Percentiles rank a stretch among this genome's conserved stretches.
These are phyloP conservation scores for Phoma sp. DNA, from an alignment of 2,329 filamentous ascomycete genomes.

Conservation along the genomic window DNA sequence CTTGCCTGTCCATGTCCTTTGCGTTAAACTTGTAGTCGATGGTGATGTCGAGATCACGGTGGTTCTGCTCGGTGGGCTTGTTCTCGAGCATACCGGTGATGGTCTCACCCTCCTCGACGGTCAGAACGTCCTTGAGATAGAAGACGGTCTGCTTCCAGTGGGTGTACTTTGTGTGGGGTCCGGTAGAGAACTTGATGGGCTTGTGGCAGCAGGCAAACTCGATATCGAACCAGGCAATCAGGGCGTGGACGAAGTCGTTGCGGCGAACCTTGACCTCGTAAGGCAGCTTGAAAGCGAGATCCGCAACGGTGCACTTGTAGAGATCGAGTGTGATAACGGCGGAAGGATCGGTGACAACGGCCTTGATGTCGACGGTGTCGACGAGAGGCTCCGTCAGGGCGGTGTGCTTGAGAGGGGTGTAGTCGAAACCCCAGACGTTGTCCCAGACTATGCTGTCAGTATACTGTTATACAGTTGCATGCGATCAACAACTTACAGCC, in stretches of 20 bases:
- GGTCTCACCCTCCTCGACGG: constrained; percentile 84
- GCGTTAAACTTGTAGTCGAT: constrained; percentile 83
- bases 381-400: constrained; percentile 95
- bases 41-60: constrained; percentile 90
- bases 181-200: constrained; percentile 94
- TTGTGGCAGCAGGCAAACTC: constrained; percentile 99
- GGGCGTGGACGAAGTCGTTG: constrained; percentile 92
- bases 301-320: constrained; percentile 82
- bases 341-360: constrained; percentile 90
- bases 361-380: constrained; percentile 97
- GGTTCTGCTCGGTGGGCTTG: constrained; percentile 92
- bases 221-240: constrained; percentile 99
- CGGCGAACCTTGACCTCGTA: constrained; percentile 80
- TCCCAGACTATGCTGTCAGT: constrained; percentile 78
- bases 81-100: constrained; percentile 77
- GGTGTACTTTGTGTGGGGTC: constrained; percentile 97
- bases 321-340: constrained; percentile 87
- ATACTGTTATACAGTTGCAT: neutral
- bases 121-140: constrained; percentile 92
- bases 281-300: constrained; percentile 81
- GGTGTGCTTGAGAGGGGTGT: constrained; percentile 88
- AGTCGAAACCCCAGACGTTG: constrained; percentile 98
- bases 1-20: constrained; percentile 71
- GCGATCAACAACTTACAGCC: constrained; percentile 68
- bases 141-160: constrained; percentile 99